A percentile compares a stretch with the other conserved stretches of the same genome.
Evolutionary conservation across 2,329 filamentous ascomycete species (phyloP).

Genomic region (Colletotrichum endophyticum): DNA sequence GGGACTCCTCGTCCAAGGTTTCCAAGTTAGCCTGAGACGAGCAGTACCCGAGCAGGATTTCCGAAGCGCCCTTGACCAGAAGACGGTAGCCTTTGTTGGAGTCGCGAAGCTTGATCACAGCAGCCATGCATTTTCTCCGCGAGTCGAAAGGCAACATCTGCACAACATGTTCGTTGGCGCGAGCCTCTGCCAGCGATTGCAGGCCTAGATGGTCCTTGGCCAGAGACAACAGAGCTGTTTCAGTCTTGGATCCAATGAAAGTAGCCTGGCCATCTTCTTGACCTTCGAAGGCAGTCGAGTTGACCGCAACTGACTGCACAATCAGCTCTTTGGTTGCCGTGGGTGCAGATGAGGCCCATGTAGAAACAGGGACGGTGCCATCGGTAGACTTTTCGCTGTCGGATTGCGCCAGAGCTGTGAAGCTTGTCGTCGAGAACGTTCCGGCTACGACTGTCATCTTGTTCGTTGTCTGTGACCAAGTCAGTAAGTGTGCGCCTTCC

Average conservation of each 20-base stretch:
- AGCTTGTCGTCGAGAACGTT: conserved; percentile 53
- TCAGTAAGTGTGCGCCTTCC: not conserved
- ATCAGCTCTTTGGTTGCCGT: conserved; percentile 36
- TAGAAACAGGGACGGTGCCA: conserved; percentile 15
- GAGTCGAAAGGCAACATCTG: conserved; percentile 62
- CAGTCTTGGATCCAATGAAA: conserved; percentile 62
- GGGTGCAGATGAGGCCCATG: conserved; percentile 26
- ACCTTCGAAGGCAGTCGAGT: conserved; percentile 62
- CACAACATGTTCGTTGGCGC: conserved; percentile 48
- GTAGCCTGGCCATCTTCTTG: conserved; percentile 47
- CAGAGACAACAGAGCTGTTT: conserved; percentile 57
- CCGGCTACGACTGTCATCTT: conserved; percentile 78
- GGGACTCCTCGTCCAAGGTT: not conserved
- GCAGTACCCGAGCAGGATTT: conserved; percentile 56
- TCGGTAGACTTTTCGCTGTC: conserved; percentile 61
- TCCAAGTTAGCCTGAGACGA: conserved; percentile 30
- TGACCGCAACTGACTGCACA: conserved; percentile 55
- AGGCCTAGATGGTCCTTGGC: conserved; percentile 56
- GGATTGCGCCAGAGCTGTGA: conserved; percentile 49
- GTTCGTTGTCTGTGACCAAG: conserved; percentile 58
- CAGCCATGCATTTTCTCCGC: conserved; percentile 61
- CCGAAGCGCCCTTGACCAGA: conserved; percentile 61
- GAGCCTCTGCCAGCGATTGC: conserved; percentile 48
- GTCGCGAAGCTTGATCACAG: conserved; percentile 52
- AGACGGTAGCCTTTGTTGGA: conserved; percentile 48